Conservation (phyloP, 371 early-diverging fungal genomes). For the Mortierella sp. region DNA sequence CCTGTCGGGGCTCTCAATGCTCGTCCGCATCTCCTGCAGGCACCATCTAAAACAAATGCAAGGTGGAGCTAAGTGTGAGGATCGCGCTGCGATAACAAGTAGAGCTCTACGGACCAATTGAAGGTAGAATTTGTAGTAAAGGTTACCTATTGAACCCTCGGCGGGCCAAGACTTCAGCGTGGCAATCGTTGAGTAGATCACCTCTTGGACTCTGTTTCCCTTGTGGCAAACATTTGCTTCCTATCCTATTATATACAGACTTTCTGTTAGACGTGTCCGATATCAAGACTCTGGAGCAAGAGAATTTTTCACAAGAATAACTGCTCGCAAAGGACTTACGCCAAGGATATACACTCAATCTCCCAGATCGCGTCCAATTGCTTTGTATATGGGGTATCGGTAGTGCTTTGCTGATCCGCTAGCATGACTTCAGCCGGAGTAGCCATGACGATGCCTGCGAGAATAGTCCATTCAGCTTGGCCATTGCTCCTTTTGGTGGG, state of each 20-base stretch:
- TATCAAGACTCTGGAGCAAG: too few species aligned
- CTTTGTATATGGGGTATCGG: background rate
- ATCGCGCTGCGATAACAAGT: background rate
- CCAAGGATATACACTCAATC: slow-evolving; percentile 74
- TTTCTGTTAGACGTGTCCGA: background rate
- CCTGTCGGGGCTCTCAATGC: slow-evolving; percentile 7
- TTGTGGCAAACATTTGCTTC: slow-evolving; percentile 85
- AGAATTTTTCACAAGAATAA: too few species aligned
- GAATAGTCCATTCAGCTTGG: slow-evolving; percentile 86
- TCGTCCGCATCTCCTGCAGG: slow-evolving; percentile 29
- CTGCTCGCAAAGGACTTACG: slow-evolving; percentile 58
- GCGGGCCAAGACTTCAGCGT: slow-evolving; percentile 89
- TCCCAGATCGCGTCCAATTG: slow-evolving; percentile 42
- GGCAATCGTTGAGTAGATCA: slow-evolving; percentile 82
- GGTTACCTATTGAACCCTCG: slow-evolving; percentile 82
- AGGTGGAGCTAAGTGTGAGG: background rate
- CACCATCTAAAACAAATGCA: slow-evolving; percentile 32
- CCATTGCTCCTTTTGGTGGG: slow-evolving; percentile 64
- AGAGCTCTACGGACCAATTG: background rate
- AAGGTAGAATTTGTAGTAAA: slow-evolving; percentile 2
- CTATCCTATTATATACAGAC: slow-evolving; percentile 68
- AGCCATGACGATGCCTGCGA: slow-evolving; percentile 80
- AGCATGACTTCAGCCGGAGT: slow-evolving; percentile 1
- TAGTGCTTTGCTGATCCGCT: background rate
- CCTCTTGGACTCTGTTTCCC: slow-evolving; percentile 72